Evolutionary conservation across 331 rosid genomes (phyloP).

Genomic region (Rosa hybrid): DNA sequence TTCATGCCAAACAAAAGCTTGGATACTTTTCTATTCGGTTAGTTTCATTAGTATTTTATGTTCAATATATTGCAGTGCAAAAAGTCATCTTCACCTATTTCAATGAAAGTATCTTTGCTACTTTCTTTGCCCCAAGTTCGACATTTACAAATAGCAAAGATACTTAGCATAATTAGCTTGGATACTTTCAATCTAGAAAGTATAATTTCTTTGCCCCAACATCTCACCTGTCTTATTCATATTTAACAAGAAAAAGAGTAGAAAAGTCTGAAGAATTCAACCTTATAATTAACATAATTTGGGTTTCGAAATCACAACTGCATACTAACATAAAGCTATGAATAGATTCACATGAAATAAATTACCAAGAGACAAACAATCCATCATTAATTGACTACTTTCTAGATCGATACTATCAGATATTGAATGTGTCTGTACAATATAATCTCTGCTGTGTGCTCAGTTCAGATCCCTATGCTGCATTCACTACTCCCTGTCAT

Average conservation of each 20-base stretch:
- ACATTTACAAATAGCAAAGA: too few species aligned
- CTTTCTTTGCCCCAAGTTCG: too few species aligned
- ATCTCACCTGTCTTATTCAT: neutral
- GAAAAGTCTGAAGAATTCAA: neutral
- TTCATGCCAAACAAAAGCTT: slow-evolving; percentile 33
- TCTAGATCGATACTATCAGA: neutral
- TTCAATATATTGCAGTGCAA: neutral
- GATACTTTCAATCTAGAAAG: too few species aligned
- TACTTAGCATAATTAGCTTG: too few species aligned
- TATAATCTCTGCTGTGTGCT: too few species aligned
- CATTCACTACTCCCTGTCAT: neutral
- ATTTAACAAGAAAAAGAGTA: neutral
- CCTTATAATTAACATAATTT: too few species aligned
- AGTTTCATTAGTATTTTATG: slow-evolving; percentile 9
- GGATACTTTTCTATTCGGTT: slow-evolving; percentile 26
- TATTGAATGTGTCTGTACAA: neutral
- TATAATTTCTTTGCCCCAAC: too few species aligned
- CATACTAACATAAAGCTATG: neutral
- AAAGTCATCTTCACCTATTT: too few species aligned
- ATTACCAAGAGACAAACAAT: neutral
- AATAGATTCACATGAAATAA: neutral
- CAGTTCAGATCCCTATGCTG: neutral
- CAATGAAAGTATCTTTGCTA: neutral
- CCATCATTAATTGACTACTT: neutral
- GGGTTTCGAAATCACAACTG: neutral